Base-by-base conservation (phyloP, 306 rosid genomes). In the Aeschynomene evenia region DNA sequence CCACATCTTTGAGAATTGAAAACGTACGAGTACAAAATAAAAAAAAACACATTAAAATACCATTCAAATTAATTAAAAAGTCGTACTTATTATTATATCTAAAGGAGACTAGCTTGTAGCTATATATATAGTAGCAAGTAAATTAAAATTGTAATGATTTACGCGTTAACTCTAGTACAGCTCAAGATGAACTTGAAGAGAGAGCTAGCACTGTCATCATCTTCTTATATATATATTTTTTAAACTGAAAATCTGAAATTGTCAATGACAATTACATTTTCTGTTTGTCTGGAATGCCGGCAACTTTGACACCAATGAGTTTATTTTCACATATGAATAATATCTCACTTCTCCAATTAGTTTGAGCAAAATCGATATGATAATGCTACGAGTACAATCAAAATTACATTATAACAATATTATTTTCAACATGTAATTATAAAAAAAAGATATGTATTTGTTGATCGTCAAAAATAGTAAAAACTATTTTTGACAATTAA, bases 251-350 rank as follows among this genome's bases (percentile, higher is more conserved):
- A 22, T 10, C 29, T 33, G 54, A 74, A 29, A n/a, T 28, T 28
- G 68, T 66, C 62, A 57, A 45, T 18, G 62, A 59, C 57, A 58
- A 68, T 75, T 67, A 68, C 46, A 26, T 53, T 34, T n/a, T 58
- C 28, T 26, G 5, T 57, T 42, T 23, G 20, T 24, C 37, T 24
- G 24, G 16, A 18, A 59, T 75, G 80, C 75, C 70, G 80, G 70
- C 64, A 59, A 75, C 16, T 23, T 75, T 23, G 70, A 68, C 75
- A 59, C 48, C 21, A 40, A 29, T 19, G 7, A 54, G 42, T 37
- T 39, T 4, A 8, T 21, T 0, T 9, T 49, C 24, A 1, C 20
- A 45, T 45, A 45, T 6, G 51, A 15, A 45, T 45, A 15, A 45
- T 45, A 33, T 33, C 37, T 1, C 9, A 15, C 0, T 15, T 45